A percentile compares a stretch with the other conserved stretches of the same genome.
Evolutionary conservation across 331 rosid genomes (phyloP).

Genomic region (Telfairia occidentalis): DNA sequence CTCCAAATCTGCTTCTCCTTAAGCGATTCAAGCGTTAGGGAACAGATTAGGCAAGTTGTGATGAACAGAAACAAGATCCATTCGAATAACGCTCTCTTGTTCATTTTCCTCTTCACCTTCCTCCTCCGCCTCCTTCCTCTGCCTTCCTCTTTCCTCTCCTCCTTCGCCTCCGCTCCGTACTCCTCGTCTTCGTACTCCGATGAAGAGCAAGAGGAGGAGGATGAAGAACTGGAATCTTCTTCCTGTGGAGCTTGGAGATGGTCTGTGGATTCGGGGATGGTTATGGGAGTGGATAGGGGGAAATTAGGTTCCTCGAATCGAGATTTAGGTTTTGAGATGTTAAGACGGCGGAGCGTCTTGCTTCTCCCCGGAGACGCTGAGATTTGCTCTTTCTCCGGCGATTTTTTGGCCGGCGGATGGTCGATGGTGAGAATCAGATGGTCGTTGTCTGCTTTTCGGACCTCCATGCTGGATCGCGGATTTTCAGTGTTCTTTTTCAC

Average conservation of each 20-base stretch:
- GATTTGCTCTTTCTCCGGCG: conserved; percentile 4
- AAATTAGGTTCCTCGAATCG: conserved; percentile 30
- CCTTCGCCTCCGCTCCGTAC: conserved; percentile 1
- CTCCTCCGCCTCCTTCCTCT: conserved; percentile 21
- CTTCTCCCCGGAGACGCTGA: conserved; percentile 1
- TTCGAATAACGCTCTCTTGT: conserved; percentile 25
- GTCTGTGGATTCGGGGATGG: conserved; percentile 21
- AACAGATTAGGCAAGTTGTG: conserved; percentile 30
- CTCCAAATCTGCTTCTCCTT: conserved; percentile 16
- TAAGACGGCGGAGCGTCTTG: conserved; percentile 27
- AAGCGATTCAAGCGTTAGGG: conserved; percentile 19
- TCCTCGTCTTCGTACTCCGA: conserved; percentile 17
- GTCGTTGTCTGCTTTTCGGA: conserved; percentile 13
- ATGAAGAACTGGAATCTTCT: neutral
- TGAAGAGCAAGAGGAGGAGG: conserved; percentile 1
- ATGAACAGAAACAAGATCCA: conserved; percentile 32
- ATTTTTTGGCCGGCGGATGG: conserved; percentile 9
- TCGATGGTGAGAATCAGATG: conserved; percentile 28
- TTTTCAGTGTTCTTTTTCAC: too few relatives aligned
- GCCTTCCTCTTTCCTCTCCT: conserved; percentile 4
- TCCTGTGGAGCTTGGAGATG: neutral
- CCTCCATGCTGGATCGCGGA: neutral
- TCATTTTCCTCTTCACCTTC: conserved; percentile 18
- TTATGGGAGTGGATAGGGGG: conserved; percentile 13
- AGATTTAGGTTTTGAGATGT: conserved; percentile 34